These are phyloP conservation scores for Phlegmacium glaucopus DNA, from an alignment of 768 basidiomycete species.

Conservation along the genomic window DNA sequence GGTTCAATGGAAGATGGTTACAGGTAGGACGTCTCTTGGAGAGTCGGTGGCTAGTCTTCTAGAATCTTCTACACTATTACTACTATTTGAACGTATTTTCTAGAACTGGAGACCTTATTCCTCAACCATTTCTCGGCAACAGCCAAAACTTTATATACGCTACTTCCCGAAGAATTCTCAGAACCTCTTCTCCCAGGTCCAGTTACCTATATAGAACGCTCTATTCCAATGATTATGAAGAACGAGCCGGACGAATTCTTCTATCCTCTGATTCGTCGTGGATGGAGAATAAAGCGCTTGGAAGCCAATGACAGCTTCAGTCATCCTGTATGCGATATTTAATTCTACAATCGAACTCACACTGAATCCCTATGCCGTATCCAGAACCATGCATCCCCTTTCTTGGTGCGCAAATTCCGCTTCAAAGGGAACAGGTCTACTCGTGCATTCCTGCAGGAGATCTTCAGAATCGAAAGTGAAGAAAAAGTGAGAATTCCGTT, in stretches of 20 bases:
- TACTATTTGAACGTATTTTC: too few relatives aligned
- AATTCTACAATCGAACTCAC: neutral
- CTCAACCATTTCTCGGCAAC: too few relatives aligned
- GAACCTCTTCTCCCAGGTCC: slow-evolving; percentile 7
- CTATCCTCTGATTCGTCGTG: slow-evolving; percentile 30
- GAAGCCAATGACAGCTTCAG: slow-evolving; percentile 6
- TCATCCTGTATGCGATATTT: neutral
- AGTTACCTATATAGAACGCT: slow-evolving; percentile 5
- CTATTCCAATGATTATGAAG: slow-evolving; percentile 31
- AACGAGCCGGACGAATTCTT: slow-evolving; percentile 30
- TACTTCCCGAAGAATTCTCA: neutral
- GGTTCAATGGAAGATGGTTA: too few relatives aligned
- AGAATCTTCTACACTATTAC: too few relatives aligned
- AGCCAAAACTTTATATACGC: too few relatives aligned
- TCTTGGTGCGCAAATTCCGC: slow-evolving; percentile 12
- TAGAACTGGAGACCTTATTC: too few relatives aligned
- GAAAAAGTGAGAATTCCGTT: slow-evolving; percentile 14
- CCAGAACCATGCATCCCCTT: slow-evolving; percentile 11
- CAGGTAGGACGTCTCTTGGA: too few relatives aligned
- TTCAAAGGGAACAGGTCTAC: slow-evolving; percentile 16
- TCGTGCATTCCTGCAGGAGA: slow-evolving; percentile 14
- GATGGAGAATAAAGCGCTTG: slow-evolving; percentile 17
- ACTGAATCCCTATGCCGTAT: neutral
- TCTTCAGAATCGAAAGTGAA: slow-evolving; percentile 14
- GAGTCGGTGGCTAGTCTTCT: too few relatives aligned